Base-by-base conservation (phyloP, 768 basidiomycete species). In the Infundibulicybe gibba region DNA sequence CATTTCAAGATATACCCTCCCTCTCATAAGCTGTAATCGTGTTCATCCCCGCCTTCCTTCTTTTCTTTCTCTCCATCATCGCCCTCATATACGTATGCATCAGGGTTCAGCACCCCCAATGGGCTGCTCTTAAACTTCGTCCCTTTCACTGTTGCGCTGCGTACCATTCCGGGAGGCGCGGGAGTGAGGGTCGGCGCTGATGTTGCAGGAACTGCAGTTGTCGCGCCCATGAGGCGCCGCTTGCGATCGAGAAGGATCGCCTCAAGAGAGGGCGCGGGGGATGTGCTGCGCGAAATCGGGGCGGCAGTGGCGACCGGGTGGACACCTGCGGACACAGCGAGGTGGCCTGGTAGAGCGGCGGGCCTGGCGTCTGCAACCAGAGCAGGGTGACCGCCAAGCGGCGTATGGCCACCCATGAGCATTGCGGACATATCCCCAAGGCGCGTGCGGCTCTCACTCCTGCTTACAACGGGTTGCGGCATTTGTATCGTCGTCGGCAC, bases 81-180 rank as follows among this genome's bases (percentile, higher is more conserved):
- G 8, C 25, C 25, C 25, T 25, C 25, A 25, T 25, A 8, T 25
- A 8, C 8, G 25, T 25, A 3, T 8, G 8, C 25, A 25, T 25
- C 40, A 21, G 42, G 32, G 25, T 31, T 75, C 25, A 25, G 25
- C 25, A 8, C 72, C 16, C 68, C 76, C 30, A 86, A 65, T 30
- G 85, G 86, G 57, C 79, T 87, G 57, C 86, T 89, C 78, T 88
- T 89, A 66, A 87, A 90, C 49, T 77, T 71, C 16, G 71, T 67
- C 17, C 80, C 81, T 56, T 81, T 85, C 43, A 53, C 45, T 32
- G 56, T 44, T 14, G 48, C 47, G 15, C 50, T 46, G 31, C 51
- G 41, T 52, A 35, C n/a, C 17, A 45, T 17, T 16, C 34, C 31
- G 9, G 31, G 25, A 9, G 19, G 44, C 10, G 16, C 44, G 10